Evolutionary conservation across 345 rosid species (phyloP).

Genomic region (Gossypium stocksii): DNA sequence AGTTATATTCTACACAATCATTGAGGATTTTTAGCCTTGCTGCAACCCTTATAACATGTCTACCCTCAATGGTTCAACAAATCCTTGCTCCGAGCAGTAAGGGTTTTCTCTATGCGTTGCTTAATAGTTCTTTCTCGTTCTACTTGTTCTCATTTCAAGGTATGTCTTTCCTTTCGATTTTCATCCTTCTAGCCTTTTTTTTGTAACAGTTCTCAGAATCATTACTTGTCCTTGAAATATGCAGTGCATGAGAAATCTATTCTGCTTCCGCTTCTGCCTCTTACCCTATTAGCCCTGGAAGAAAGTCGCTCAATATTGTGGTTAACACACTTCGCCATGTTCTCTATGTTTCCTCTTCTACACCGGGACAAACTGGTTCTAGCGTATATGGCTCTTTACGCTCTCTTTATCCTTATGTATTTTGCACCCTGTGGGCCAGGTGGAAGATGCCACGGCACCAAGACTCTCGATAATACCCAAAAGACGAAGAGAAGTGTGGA

Average conservation of each 20-base stretch:
- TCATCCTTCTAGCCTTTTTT: slow-evolving; percentile 5
- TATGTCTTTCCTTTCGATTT: slow-evolving; percentile 13
- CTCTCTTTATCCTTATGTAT: slow-evolving; percentile 49
- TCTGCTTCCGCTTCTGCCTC: slow-evolving; percentile 84
- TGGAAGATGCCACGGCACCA: slow-evolving; percentile 21
- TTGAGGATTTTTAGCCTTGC: slow-evolving; percentile 56
- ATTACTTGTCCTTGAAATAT: slow-evolving; percentile 12
- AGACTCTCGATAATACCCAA: background rate
- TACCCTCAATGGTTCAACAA: slow-evolving; percentile 93
- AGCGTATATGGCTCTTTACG: slow-evolving; percentile 51
- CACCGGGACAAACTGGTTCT: slow-evolving; percentile 66
- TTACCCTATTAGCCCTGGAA: slow-evolving; percentile 67
- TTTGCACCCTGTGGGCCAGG: slow-evolving; percentile 35
- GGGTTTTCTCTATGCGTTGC: slow-evolving; percentile 77
- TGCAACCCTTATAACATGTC: slow-evolving; percentile 56
- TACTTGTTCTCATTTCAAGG: slow-evolving; percentile 93
- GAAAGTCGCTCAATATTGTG: slow-evolving; percentile 45
- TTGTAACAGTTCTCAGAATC: slow-evolving; percentile 4
- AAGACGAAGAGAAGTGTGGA: background rate
- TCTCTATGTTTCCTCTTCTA: slow-evolving; percentile 94
- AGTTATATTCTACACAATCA: slow-evolving; percentile 49
- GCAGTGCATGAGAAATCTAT: slow-evolving; percentile 98
- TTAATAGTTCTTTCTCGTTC: slow-evolving; percentile 82
- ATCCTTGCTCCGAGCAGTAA: slow-evolving; percentile 60
- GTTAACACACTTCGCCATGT: slow-evolving; percentile 59